Evolutionary conservation across 1,284 basidiomycete species (phyloP).

Genomic region (Leucocoprinus gongylophorus): DNA sequence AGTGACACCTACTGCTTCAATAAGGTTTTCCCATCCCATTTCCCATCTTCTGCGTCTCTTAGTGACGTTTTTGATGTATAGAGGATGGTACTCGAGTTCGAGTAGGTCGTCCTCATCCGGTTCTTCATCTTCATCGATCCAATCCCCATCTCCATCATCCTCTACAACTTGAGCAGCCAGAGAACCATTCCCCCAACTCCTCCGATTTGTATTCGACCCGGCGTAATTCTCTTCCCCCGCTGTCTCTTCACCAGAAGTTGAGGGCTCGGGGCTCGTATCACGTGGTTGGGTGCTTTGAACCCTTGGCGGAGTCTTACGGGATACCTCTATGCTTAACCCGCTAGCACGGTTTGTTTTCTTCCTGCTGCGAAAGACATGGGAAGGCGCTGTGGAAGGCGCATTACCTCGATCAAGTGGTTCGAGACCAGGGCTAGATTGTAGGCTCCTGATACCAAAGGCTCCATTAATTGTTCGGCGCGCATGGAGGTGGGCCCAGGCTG

Average conservation of each 20-base stretch:
- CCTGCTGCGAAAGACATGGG: constrained; percentile 34
- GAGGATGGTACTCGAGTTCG: constrained; percentile 69
- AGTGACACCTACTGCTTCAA: constrained; percentile 50
- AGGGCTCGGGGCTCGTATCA: constrained; percentile 69
- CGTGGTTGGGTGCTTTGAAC: constrained; percentile 75
- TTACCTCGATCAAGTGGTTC: constrained; percentile 37
- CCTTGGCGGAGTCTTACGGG: constrained; percentile 50
- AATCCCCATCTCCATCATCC: constrained; percentile 49
- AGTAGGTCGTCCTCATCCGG: constrained; percentile 61
- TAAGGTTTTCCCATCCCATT: constrained; percentile 61
- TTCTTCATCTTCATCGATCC: constrained; percentile 70
- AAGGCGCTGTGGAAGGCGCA: constrained; percentile 51
- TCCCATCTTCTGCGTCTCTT: constrained; percentile 68
- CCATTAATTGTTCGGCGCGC: constrained; percentile 33
- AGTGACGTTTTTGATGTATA: constrained; percentile 55
- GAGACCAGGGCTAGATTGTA: constrained; percentile 61
- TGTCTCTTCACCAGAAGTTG: constrained; percentile 43
- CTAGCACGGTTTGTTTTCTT: constrained; percentile 14
- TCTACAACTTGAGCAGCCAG: constrained; percentile 9
- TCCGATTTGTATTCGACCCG: background rate
- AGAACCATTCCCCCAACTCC: constrained; percentile 6
- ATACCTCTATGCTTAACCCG: constrained; percentile 21
- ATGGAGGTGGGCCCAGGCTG: constrained; percentile 62
- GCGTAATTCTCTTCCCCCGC: constrained; percentile 30
- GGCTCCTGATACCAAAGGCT: constrained; percentile 45